A percentile compares a stretch with the other conserved stretches of the same genome.
phyloP scores from a whole-genome alignment of 345 rosid genomes.

The Schrenkiella parvula region DNA sequence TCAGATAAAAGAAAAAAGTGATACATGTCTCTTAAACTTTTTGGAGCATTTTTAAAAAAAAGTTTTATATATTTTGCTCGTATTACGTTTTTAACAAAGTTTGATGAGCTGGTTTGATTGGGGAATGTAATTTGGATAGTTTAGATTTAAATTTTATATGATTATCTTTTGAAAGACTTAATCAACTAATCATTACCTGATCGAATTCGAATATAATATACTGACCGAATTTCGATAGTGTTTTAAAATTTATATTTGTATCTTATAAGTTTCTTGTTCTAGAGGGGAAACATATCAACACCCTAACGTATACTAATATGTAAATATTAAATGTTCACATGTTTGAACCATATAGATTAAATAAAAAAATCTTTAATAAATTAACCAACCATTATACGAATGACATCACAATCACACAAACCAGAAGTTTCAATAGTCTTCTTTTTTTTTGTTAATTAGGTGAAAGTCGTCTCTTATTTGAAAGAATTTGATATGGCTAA shows the following conservation, averaged over 20 bases:
- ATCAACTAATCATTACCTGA: neutral
- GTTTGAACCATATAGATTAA: neutral
- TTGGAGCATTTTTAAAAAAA: too few relatives aligned
- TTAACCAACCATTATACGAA: neutral
- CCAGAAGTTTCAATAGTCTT: neutral
- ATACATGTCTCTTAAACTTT: too few relatives aligned
- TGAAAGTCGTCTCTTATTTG: neutral
- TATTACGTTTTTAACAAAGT: neutral
- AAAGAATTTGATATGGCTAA: neutral
- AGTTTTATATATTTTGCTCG: neutral
- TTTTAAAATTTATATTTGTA: neutral
- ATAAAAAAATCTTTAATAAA: neutral
- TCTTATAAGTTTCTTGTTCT: neutral
- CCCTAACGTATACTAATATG: neutral
- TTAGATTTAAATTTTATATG: neutral
- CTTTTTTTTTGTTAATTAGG: neutral
- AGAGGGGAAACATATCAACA: constrained; percentile 5
- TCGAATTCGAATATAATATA: neutral
- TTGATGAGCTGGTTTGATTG: neutral
- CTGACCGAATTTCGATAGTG: constrained; percentile 1
- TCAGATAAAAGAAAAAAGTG: too few relatives aligned
- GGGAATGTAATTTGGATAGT: neutral
- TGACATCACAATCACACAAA: neutral
- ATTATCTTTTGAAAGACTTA: neutral
- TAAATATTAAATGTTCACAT: neutral